Evolutionary conservation across 2,329 filamentous ascomycete species (phyloP), one percentile per base, ranked within the genome.

Genomic region (Monilinia aucupariae): DNA sequence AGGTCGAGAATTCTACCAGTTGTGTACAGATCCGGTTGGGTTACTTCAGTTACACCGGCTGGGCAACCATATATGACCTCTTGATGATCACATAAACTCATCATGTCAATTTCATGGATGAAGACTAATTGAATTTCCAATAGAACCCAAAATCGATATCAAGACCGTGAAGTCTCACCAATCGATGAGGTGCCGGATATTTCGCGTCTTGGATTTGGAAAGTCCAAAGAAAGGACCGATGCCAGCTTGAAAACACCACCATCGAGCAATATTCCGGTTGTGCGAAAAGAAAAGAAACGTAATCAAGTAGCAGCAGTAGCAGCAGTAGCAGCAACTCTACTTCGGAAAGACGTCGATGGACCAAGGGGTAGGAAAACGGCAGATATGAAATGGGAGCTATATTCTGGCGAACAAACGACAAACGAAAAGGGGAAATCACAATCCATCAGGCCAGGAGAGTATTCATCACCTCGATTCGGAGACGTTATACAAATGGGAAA

Each of bases 361-460:
- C 30, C 62, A n/a, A 64, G 58, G 51, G 66, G 63, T 61, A 68
- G 68, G 58, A 66, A 67, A 47, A 62, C 68, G 10, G 73, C 74
- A 58, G 78, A 81, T 64, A 80, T 79, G 27, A 77, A 79, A 67
- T 89, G 86, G 86, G 85, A 90, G 74, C 82, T 82, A 54, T 84
- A 82, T 71, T 87, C 87, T 3, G 86, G 85, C 10, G 86, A 89
- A 70, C 83, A 85, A 47, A 86, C 83, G 6, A 80, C 78, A n/a
- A 81, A 77, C 61, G 75, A 79, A 25, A 79, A 77, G 54, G 85
- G 85, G 17, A 82, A 80, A 64, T 76, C 81, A 32, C 81, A 80
- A 47, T 83, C 84, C 65, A 80, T 83, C 32, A 82, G 80, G 65
- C 82, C 86, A 22, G 80, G 81, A 39, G 77, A 80, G 63, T 81